A percentile compares a stretch with the other conserved stretches of the same genome.
phyloP scores from a whole-genome alignment of 345 rosid species.

The Balakata baccata region DNA sequence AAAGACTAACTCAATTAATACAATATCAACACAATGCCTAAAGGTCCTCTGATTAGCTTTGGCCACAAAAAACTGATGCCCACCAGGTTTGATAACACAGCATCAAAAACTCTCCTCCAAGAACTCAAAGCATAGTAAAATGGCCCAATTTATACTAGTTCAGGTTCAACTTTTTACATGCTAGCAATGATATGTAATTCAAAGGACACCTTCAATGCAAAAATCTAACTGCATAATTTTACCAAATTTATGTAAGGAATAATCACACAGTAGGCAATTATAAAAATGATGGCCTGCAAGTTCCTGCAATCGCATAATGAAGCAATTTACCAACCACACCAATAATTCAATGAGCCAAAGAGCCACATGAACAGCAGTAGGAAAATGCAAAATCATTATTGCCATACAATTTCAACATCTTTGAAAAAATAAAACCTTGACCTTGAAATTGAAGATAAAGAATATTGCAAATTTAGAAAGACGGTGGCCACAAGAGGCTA shows the following conservation, averaged over 20 bases:
- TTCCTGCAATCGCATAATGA: no score
- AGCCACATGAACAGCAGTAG: neutral
- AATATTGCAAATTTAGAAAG: neutral
- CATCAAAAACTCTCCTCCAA: neutral
- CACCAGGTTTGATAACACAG: no score
- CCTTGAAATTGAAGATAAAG: neutral
- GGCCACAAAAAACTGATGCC: neutral
- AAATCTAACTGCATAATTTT: no score
- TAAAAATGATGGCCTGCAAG: no score
- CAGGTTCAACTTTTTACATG: no score
- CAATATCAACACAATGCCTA: neutral
- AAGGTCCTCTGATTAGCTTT: neutral
- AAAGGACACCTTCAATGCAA: no score
- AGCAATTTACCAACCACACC: no score
- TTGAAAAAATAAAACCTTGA: neutral
- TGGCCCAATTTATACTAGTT: no score
- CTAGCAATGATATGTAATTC: no score
- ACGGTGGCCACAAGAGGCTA: conserved; percentile 6
- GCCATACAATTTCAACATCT: neutral
- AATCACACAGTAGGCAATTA: neutral
- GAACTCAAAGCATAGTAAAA: neutral
- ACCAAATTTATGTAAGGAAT: neutral
- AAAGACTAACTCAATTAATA: neutral
- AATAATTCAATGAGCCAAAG: neutral
- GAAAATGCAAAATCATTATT: neutral